Evolutionary conservation across 2,329 filamentous ascomycete genomes (phyloP).

Genomic region (Chrysosporium keratinophilum): DNA sequence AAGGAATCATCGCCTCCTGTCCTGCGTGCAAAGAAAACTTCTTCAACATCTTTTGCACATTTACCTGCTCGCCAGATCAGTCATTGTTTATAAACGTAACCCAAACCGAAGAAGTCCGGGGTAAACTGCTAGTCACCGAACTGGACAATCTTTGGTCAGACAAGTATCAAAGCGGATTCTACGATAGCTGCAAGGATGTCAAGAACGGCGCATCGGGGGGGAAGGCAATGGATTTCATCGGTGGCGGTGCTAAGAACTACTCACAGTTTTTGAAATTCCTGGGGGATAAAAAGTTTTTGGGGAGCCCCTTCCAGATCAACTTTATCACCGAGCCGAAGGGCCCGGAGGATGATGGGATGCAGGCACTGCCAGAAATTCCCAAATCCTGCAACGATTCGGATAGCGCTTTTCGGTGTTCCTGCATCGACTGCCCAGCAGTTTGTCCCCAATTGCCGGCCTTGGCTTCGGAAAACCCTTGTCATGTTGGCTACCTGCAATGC

Average conservation of each 20-base stretch:
- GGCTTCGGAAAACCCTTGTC: conserved; percentile 58
- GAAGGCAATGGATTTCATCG: conserved; percentile 90
- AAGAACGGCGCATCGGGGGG: conserved; percentile 93
- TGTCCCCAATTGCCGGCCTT: conserved; percentile 75
- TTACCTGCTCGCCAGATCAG: conserved; percentile 95
- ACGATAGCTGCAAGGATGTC: conserved; percentile 96
- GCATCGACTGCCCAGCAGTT: conserved; percentile 78
- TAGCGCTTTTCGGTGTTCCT: conserved; percentile 76
- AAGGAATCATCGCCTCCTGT: conserved; percentile 81
- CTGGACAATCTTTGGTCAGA: conserved; percentile 81
- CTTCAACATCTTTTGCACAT: conserved; percentile 95
- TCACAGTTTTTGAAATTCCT: conserved; percentile 79
- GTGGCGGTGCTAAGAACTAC: conserved; percentile 86
- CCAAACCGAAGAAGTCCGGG: conserved; percentile 48
- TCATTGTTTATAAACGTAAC: conserved; percentile 93
- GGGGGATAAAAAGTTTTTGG: conserved; percentile 77
- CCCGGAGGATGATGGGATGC: conserved; percentile 59
- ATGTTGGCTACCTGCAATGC: conserved; percentile 80
- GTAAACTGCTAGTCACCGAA: conserved; percentile 65
- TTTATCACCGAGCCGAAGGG: conserved; percentile 54
- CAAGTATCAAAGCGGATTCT: conserved; percentile 77
- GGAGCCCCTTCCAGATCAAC: conserved; percentile 97
- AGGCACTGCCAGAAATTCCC: conserved; percentile 57
- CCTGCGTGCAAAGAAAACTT: conserved; percentile 98
- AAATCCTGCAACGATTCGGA: conserved; percentile 88